Conservation (phyloP, 1,284 basidiomycete genomes). For the Melampsora americana region DNA sequence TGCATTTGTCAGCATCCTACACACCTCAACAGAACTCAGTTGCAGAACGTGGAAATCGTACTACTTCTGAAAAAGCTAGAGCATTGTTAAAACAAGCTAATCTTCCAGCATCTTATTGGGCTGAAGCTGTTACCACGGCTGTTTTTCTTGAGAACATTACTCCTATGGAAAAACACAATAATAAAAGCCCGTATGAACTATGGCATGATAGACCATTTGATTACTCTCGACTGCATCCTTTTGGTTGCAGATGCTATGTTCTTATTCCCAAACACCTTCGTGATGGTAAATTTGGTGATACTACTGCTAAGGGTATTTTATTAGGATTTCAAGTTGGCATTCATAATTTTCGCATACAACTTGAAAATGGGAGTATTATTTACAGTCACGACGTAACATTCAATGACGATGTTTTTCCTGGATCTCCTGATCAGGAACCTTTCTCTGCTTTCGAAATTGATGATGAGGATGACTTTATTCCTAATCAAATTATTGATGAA, state of each 20-base stretch:
- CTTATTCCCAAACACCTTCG: background rate
- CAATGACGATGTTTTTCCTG: too few relatives aligned
- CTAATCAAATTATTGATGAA: too few relatives aligned
- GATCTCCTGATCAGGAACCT: background rate
- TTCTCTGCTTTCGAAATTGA: too few relatives aligned
- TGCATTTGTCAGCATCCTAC: too few relatives aligned
- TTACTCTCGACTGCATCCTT: background rate
- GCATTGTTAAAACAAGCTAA: background rate
- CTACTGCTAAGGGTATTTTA: background rate
- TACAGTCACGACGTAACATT: too few relatives aligned
- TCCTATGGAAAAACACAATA: background rate
- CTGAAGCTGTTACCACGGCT: background rate
- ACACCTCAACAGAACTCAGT: too few relatives aligned
- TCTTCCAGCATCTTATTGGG: background rate
- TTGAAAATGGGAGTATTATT: too few relatives aligned
- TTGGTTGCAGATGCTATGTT: constrained; percentile 6
- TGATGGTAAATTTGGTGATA: background rate
- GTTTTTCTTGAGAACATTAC: constrained; percentile 17
- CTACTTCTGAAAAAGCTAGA: background rate
- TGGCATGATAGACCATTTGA: background rate
- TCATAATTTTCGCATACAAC: too few relatives aligned
- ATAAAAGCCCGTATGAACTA: background rate
- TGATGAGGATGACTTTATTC: too few relatives aligned
- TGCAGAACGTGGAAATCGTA: background rate
- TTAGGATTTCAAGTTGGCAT: constrained; percentile 93